A percentile compares a stretch with the other conserved stretches of the same genome.
These are phyloP conservation scores for Boletus subcaerulescens DNA, from an alignment of 768 basidiomycete species.

Conservation along the genomic window DNA sequence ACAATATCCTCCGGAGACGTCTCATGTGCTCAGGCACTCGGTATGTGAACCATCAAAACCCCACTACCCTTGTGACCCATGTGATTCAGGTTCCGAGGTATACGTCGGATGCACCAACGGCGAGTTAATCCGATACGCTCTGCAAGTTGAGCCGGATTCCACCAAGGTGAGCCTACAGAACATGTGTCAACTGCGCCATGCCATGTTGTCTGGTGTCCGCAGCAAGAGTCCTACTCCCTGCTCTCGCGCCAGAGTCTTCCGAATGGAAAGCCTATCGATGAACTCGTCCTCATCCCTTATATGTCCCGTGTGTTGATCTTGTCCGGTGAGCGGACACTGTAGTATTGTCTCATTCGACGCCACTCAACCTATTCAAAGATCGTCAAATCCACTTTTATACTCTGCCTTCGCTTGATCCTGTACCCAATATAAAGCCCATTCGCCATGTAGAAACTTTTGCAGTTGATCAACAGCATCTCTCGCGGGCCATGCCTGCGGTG, in stretches of 20 bases:
- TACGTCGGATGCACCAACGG: constrained; percentile 87
- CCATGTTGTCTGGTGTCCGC: constrained; percentile 3
- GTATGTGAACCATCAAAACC: constrained; percentile 31
- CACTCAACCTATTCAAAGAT: constrained; percentile 34
- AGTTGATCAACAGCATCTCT: constrained; percentile 74
- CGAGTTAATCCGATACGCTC: constrained; percentile 73
- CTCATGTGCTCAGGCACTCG: constrained; percentile 55
- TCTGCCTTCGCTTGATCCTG: constrained; percentile 75
- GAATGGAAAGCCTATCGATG: constrained; percentile 69
- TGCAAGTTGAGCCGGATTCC: constrained; percentile 53
- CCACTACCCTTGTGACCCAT: constrained; percentile 1
- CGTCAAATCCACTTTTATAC: constrained; percentile 74
- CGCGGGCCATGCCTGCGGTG: constrained; percentile 42
- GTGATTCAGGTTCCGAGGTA: constrained; percentile 68
- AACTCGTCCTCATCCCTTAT: constrained; percentile 75
- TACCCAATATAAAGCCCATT: constrained; percentile 68
- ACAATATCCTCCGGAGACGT: constrained; percentile 28
- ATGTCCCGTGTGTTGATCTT: constrained; percentile 73
- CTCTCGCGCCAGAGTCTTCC: constrained; percentile 69
- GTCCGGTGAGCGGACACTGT: constrained; percentile 51
- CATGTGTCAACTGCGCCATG: neutral
- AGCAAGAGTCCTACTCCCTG: constrained; percentile 63
- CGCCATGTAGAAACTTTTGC: constrained; percentile 78
- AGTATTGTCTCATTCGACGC: neutral
- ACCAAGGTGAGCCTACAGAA: constrained; percentile 38